Evolutionary conservation across 2,329 filamentous ascomycete species (phyloP).

Genomic region (Achaetomium macrosporum): DNA sequence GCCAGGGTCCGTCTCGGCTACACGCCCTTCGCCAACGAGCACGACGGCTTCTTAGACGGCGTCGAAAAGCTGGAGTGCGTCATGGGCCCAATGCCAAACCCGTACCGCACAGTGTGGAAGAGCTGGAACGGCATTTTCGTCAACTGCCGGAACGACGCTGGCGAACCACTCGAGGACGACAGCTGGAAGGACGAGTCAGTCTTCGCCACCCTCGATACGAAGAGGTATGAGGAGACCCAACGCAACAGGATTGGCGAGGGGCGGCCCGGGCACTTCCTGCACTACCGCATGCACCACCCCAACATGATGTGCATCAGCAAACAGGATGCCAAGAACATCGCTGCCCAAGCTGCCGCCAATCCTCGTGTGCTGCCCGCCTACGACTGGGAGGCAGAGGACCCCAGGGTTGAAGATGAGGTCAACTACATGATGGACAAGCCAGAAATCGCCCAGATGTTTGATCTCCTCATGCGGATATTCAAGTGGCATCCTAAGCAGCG

Average conservation of each 20-base stretch:
- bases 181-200: conserved; percentile 2
- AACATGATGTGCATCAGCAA: not conserved
- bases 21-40: not conserved
- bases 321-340: not conserved
- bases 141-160: not conserved
- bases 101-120: not conserved
- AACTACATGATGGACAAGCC: not conserved
- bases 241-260: not conserved
- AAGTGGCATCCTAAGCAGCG: conserved; percentile 8
- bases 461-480: conserved; percentile 8
- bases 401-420: not conserved
- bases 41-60: not conserved
- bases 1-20: not conserved
- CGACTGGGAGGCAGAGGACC: not conserved
- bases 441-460: conserved; percentile 1
- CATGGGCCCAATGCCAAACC: conserved; percentile 12
- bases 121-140: not conserved
- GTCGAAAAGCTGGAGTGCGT: not conserved
- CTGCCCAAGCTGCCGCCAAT: not conserved
- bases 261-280: not conserved
- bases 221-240: not conserved
- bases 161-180: not conserved
- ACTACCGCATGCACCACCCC: not conserved
- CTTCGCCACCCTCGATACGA: not conserved
- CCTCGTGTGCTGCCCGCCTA: not conserved